Base-by-base conservation (phyloP, 768 basidiomycete genomes). In the Chiua virens region DNA sequence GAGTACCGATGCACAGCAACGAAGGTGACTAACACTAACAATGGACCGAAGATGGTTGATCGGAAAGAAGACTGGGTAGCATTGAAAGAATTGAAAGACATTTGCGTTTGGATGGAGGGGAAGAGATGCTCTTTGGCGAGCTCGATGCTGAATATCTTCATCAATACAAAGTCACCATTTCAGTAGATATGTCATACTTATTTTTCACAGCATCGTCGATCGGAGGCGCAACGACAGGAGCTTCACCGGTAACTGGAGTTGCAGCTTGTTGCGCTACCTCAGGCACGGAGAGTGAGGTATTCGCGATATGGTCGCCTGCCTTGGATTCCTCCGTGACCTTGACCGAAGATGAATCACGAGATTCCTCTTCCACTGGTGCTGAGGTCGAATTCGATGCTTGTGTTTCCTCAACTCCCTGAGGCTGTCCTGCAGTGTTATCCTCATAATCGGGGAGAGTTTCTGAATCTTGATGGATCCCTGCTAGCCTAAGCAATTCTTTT, bases 21-120 rank as follows among this genome's bases (percentile, higher is more conserved):
- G 35, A 42, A 34, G 20, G 23, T 37, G 45, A 58, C 43, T 35
- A 39, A 44, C 50, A 72, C 83, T 58, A 48, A 85, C 85, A 85
- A 62, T 46, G 82, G 81, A 20, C 83, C 84, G 57, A 87, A 87
- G 23, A 87, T 86, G 1, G 85, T 86, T n/a, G 79, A 73, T 34
- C 70, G 69, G 51, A 71, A 78, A 69, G 79, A 82, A 8, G 63
- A 59, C 4, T 69, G 50, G 15, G 47, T 10, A 1, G 58, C 22
- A n/a, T 37, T 49, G 51, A 66, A 62, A 47, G 63, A 44, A 48
- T 45, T 44, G 48, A 57, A 45, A 54, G 60, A 42, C 28, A 60
- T 53, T 28, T 61, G 57, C 28, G 60, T 53, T 28, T 61, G 57
- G 8, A 60, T 57, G 10, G 71, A 64, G n/a, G 79, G 79, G 58